Evolutionary conservation across 2,329 filamentous ascomycete genomes (phyloP).

Genomic region (Colletotrichum sp.): DNA sequence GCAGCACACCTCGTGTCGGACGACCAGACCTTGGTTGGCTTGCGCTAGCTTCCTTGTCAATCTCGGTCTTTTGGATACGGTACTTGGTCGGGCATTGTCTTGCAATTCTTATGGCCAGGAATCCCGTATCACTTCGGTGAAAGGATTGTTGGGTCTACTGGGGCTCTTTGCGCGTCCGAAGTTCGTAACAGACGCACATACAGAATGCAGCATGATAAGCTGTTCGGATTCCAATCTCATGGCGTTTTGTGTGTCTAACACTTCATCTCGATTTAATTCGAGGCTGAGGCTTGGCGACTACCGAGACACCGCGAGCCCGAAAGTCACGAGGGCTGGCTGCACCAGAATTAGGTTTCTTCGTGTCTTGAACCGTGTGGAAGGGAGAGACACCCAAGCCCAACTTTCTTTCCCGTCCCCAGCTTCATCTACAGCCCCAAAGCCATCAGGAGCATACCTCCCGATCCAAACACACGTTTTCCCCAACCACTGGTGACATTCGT

Average conservation of each 20-base stretch:
- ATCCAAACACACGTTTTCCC: neutral
- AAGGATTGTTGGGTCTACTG: neutral
- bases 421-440: neutral
- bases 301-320: neutral
- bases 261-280: neutral
- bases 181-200: neutral
- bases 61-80: neutral
- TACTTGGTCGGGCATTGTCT: neutral
- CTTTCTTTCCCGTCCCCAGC: neutral
- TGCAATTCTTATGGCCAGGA: neutral
- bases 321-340: neutral
- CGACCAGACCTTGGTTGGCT: neutral
- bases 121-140: neutral
- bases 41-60: neutral
- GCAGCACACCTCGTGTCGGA: slow-evolving; percentile 7
- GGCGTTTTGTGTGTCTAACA: neutral
- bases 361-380: neutral
- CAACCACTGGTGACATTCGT: neutral
- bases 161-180: neutral
- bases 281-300: neutral
- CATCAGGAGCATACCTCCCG: neutral
- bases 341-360: neutral
- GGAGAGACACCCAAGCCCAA: neutral
- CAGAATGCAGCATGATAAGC: neutral
- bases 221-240: neutral